Evolutionary conservation across 2,329 filamentous ascomycete species (phyloP), one percentile per base, ranked within the genome.

Genomic region (Fusarium nurragi): DNA sequence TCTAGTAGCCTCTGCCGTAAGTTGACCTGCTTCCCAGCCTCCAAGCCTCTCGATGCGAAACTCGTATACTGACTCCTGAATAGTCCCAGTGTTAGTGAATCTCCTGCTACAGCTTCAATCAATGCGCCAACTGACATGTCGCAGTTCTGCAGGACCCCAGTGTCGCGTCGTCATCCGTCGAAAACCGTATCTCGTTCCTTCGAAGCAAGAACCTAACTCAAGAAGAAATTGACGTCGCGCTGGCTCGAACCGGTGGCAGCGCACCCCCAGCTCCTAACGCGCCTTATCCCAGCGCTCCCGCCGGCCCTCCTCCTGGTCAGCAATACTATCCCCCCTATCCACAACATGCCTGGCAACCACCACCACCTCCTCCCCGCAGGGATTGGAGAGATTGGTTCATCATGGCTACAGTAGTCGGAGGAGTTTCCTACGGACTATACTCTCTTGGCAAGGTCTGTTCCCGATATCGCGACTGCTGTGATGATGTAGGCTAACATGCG

Each of bases 371-470:
- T 4, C 93, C 93, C 4, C 89, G 88, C 75, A 85, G 95, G 73
- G 95, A 99, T 79, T 99, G 95, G 95, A 87, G 96, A 62, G 95
- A 99, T 76, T 98, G 93, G 91, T 99, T 99, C 79, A 98, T 99
- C 78, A 97, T 98, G 93, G 95, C 95, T 9, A 99, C 95, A 0
- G 92, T 98, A 13, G 90, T 96, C 64, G 90, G 93, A 55, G 93
- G 94, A 45, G 89, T 97, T 19, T 86, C 93, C 36, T 98, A 97
- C 73, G 94, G 94, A 1, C 79, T 97, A 21, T 99, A 95, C 75
- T 87, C 90, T 66, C 85, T 97, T 16, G 92, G 93, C 60, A 96
- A 96, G 86, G 91, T 93, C 81, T 34, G 75, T 30, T n/a, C 5
- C 34, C 16, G 34, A 13, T 54, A 21, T 22, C 14, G 28, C 36